Evolutionary conservation across 129 eudicot species (phyloP), one percentile per base, ranked within the genome.

Genomic region (Artemisia tridentata): DNA sequence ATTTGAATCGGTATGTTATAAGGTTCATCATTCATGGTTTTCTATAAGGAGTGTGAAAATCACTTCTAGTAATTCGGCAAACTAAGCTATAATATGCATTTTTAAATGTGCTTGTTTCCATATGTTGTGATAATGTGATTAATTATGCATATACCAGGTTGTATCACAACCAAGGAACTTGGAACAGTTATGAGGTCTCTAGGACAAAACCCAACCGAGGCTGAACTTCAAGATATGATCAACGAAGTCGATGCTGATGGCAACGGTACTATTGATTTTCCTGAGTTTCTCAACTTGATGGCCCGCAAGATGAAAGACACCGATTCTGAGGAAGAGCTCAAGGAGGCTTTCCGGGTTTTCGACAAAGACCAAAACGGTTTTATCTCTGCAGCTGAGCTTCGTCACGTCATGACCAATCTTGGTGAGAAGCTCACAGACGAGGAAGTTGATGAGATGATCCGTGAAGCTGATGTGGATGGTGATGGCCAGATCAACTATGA

Each of bases 401-500:
- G 91, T 75, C 91, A 85, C 21, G 95, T 88, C 56, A 88, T 85
- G 95, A 88, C 95, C 38, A 88, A 88, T 80, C 91, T 88, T 49
- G 95, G 95, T 34, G 95, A 88, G 81, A 88, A 85, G 81, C 75
- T 88, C 55, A 85, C 95, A 21, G 88, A 88, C 52, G 95, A 88
- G 73, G 90, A 88, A 55, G 95, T 88, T 31, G 88, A 83, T 21
- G 91, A 88, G 79, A 88, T 88, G 95, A 85, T 88, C 51, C 88
- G 95, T 67, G 95, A 88, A 61, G 96, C 91, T 72, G 96, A 88
- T 68, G 88, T 85, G 60, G 96, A 88, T 27, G 91, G 91, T 59
- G 96, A 88, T 56, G 91, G 91, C 56, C 96, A 88, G 85, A 88
- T 88, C 88, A 88, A 88, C 84, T 88, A 88, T 45, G 95, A 88